Conservation (phyloP, 306 rosid species). For the Albizia julibrissin region DNA sequence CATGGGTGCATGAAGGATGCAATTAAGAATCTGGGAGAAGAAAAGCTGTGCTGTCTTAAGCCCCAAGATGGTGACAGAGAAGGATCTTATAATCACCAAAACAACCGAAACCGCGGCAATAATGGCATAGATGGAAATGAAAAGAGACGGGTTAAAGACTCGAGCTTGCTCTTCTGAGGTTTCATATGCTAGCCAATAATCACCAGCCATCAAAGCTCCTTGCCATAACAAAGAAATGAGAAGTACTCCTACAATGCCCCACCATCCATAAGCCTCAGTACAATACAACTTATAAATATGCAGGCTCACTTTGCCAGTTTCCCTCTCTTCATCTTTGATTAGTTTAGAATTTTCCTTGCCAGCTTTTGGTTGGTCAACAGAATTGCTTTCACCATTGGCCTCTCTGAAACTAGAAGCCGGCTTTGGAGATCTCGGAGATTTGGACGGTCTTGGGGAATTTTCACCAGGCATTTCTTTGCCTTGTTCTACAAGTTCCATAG, state of each 20-base stretch:
- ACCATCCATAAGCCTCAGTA: conserved; percentile 96
- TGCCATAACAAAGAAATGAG: conserved; percentile 71
- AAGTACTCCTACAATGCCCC: conserved; percentile 61
- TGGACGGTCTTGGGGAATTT: conserved; percentile 39
- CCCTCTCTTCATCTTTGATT: conserved; percentile 92
- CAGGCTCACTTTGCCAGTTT: conserved; percentile 81
- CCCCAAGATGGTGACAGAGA: conserved; percentile 54
- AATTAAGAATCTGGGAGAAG: conserved; percentile 69
- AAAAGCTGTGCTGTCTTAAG: conserved; percentile 76
- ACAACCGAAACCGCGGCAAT: conserved; percentile 49
- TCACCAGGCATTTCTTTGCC: conserved; percentile 44
- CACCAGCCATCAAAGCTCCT: conserved; percentile 69
- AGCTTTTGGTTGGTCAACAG: conserved; percentile 49
- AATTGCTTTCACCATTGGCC: conserved; percentile 58
- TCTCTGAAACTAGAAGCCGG: conserved; percentile 41
- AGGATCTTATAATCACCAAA: conserved; percentile 52
- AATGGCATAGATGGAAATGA: conserved; percentile 62
- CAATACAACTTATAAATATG: conserved; percentile 72
- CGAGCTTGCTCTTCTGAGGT: conserved; percentile 67
- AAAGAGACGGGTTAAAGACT: conserved; percentile 54
- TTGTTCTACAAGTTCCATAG: conserved; percentile 92
- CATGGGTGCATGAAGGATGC: conserved; percentile 97
- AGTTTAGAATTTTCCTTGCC: conserved; percentile 72
- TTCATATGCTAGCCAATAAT: conserved; percentile 93
- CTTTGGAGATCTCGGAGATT: conserved; percentile 45